Conservation (phyloP, 257 asterid genomes). For the Datura wrightii region DNA sequence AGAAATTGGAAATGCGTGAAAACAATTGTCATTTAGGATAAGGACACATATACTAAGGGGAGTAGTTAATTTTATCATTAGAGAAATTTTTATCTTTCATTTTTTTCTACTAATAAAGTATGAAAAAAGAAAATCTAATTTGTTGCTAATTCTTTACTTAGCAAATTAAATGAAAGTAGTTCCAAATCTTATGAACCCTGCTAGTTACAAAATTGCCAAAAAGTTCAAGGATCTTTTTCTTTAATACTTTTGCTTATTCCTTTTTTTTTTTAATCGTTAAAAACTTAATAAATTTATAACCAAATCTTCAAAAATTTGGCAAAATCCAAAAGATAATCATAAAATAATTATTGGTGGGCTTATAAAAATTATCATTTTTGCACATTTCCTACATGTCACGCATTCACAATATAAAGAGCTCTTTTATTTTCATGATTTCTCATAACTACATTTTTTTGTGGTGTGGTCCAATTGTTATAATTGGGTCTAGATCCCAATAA, state of each 20-base stretch:
- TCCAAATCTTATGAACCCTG: background rate
- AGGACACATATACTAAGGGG: background rate
- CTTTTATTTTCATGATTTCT: background rate
- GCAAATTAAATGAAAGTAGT: background rate
- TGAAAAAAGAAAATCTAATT: background rate
- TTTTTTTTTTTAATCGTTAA: background rate
- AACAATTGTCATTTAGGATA: background rate
- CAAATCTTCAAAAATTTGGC: conserved; percentile 17
- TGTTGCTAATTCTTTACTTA: background rate
- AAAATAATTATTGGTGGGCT: conserved; percentile 1
- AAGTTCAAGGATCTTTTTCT: background rate
- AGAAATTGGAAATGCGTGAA: background rate
- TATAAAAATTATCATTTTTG: background rate
- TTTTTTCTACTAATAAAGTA: background rate
- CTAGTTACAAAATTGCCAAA: background rate
- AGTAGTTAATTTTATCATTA: background rate
- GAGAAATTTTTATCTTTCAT: background rate
- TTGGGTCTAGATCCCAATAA: conserved; percentile 19
- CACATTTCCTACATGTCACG: background rate
- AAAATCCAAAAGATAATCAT: background rate
- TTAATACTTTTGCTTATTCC: background rate
- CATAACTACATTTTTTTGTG: background rate
- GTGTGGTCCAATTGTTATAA: conserved; percentile 27
- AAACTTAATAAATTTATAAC: background rate
- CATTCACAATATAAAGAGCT: background rate